Conservation (phyloP, 2,329 filamentous ascomycete species). For the Aspergillus novoparasiticus region DNA sequence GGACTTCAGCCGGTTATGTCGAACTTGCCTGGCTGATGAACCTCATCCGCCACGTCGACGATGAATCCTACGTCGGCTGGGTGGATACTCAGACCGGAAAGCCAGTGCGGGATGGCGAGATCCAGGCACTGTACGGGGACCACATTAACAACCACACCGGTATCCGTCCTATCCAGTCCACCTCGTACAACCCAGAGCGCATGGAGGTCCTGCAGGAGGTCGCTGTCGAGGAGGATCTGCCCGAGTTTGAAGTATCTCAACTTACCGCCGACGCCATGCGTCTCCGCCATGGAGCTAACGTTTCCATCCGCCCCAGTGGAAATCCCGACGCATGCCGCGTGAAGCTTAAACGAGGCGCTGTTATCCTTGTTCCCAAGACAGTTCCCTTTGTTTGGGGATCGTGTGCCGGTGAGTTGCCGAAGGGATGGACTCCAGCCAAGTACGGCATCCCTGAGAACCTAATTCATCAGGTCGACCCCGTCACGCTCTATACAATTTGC, state of each 20-base stretch:
- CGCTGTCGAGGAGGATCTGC: too few species aligned
- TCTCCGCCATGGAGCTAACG: too few species aligned
- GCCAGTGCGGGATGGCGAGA: conserved; percentile 95
- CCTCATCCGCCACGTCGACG: conserved; percentile 98
- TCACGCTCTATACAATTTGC: conserved; percentile 92
- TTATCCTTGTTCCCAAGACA: conserved; percentile 93
- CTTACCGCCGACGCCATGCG: too few species aligned
- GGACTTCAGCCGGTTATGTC: conserved; percentile 95
- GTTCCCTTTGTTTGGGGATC: conserved; percentile 88
- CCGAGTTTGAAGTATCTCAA: too few species aligned
- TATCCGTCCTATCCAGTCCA: too few species aligned
- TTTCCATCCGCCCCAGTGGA: too few species aligned
- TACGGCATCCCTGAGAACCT: conserved; percentile 98
- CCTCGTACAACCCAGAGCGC: too few species aligned
- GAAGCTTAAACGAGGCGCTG: conserved; percentile 91
- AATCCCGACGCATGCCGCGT: conserved; percentile 59
- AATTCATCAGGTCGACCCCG: conserved; percentile 94
- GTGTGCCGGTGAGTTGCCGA: conserved; percentile 94
- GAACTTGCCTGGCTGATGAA: conserved; percentile 99
- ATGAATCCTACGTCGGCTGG: conserved; percentile 91
- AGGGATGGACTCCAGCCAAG: conserved; percentile 93
- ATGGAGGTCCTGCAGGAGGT: too few species aligned
- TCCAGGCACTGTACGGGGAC: conserved; percentile 62
- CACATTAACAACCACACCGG: too few species aligned
- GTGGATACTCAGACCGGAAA: conserved; percentile 93